Evolutionary conservation across 2,329 filamentous ascomycete genomes (phyloP).

Genomic region (Incumbomyces lentus): DNA sequence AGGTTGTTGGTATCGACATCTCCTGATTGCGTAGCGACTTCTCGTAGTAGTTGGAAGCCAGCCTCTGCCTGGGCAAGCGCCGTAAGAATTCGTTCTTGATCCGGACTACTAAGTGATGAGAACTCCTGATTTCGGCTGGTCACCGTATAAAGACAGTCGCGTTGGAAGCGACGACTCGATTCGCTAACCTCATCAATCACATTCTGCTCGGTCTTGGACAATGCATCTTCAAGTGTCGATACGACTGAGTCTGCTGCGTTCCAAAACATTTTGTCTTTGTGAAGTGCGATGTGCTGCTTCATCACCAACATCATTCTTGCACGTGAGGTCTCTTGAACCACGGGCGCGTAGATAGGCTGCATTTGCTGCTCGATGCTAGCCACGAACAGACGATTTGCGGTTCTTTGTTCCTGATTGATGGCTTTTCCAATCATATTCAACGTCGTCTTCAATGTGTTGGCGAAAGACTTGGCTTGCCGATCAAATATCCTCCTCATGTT

Average conservation of each 20-base stretch:
- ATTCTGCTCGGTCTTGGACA: conserved; percentile 21
- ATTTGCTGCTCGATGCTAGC: conserved; percentile 40
- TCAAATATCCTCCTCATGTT: conserved; percentile 31
- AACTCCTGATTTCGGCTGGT: neutral
- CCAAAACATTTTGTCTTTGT: conserved; percentile 41
- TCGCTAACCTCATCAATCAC: neutral
- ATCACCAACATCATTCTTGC: conserved; percentile 45
- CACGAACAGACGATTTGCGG: conserved; percentile 45
- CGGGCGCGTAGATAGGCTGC: conserved; percentile 36
- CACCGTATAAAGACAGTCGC: neutral
- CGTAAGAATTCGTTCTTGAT: neutral
- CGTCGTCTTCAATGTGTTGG: conserved; percentile 32
- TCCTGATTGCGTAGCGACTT: too few relatives aligned
- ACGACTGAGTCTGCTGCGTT: conserved; percentile 35
- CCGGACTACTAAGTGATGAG: neutral
- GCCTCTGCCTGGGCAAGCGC: neutral
- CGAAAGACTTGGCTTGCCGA: conserved; percentile 33
- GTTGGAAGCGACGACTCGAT: neutral
- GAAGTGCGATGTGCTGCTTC: conserved; percentile 32
- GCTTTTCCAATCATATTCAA: conserved; percentile 23
- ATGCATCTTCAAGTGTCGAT: conserved; percentile 32
- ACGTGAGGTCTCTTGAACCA: conserved; percentile 37
- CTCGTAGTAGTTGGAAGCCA: neutral
- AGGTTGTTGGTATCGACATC: too few relatives aligned
- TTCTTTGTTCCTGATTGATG: conserved; percentile 40